Conservation (phyloP, 345 rosid species). For the Eucalyptus cloeziana region DNA sequence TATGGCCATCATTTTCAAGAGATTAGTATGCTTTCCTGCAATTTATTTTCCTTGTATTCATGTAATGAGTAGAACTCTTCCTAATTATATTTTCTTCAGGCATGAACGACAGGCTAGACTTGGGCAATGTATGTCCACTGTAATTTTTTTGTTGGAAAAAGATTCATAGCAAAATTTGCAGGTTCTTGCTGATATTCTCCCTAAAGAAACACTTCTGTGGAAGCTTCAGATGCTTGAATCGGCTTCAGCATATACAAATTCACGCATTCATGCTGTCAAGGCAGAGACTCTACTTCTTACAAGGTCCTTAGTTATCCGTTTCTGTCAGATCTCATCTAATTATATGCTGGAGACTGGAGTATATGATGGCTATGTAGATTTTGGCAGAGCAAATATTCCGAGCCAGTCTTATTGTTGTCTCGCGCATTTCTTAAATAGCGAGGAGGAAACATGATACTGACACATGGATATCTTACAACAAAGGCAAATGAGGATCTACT, state of each 20-base stretch:
- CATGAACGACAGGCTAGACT: not conserved
- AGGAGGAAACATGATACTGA: not conserved
- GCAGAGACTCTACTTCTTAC: slow-evolving; percentile 55
- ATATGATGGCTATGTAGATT: not conserved
- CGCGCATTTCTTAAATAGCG: not conserved
- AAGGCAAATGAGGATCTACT: not conserved
- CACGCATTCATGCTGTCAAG: slow-evolving; percentile 57
- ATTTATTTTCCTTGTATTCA: not conserved
- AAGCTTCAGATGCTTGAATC: slow-evolving; percentile 60
- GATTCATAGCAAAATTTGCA: slow-evolving; percentile 17
- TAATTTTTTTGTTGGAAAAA: not conserved
- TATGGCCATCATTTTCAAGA: not conserved
- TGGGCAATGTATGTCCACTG: not conserved
- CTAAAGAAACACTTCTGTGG: slow-evolving; percentile 70
- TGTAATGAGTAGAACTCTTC: not conserved
- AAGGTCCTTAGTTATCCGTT: slow-evolving; percentile 9
- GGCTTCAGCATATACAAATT: slow-evolving; percentile 50
- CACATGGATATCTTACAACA: not conserved
- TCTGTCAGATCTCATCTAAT: not conserved
- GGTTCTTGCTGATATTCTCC: slow-evolving; percentile 46
- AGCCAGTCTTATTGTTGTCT: not conserved
- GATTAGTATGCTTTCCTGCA: not conserved
- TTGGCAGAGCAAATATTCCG: not conserved
- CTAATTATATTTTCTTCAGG: not conserved
- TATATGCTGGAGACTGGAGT: not conserved